Evolutionary conservation across 2,329 filamentous ascomycete species (phyloP).

Genomic region (Penicillium concentricum): DNA sequence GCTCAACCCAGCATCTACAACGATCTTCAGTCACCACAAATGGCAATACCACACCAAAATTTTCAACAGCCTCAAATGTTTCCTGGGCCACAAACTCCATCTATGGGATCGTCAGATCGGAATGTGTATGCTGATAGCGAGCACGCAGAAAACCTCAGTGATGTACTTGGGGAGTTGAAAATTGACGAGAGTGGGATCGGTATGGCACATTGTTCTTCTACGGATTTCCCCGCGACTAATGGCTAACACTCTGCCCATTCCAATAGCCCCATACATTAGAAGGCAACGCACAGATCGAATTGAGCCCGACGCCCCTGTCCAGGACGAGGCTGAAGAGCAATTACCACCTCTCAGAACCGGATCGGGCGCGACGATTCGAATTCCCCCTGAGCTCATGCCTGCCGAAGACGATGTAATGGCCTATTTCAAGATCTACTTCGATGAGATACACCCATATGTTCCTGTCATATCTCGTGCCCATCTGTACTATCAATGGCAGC

Average conservation of each 20-base stretch:
- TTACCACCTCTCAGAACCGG: conserved; percentile 67
- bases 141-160: conserved; percentile 68
- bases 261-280: conserved; percentile 77
- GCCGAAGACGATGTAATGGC: conserved; percentile 75
- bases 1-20: conserved; percentile 32
- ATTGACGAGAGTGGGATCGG: conserved; percentile 85
- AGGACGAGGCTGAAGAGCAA: conserved; percentile 69
- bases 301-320: conserved; percentile 55
- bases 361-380: conserved; percentile 75
- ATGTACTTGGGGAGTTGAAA: conserved; percentile 80
- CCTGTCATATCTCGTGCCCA: conserved; percentile 79
- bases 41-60: conserved; percentile 30
- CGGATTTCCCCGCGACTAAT: neutral
- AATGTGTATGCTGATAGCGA: conserved; percentile 60
- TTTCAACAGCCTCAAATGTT: conserved; percentile 32
- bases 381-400: conserved; percentile 91
- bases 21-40: conserved; percentile 31
- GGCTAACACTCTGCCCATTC: conserved; percentile 3
- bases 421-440: conserved; percentile 89
- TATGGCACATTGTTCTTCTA: conserved; percentile 46
- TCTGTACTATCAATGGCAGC: conserved; percentile 89
- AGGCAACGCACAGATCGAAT: conserved; percentile 53
- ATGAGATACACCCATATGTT: conserved; percentile 86
- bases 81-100: conserved; percentile 25
- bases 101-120: conserved; percentile 36